phyloP scores from a whole-genome alignment of 495 filamentous ascomycete genomes.

The Lasiosphaeria ovina region DNA sequence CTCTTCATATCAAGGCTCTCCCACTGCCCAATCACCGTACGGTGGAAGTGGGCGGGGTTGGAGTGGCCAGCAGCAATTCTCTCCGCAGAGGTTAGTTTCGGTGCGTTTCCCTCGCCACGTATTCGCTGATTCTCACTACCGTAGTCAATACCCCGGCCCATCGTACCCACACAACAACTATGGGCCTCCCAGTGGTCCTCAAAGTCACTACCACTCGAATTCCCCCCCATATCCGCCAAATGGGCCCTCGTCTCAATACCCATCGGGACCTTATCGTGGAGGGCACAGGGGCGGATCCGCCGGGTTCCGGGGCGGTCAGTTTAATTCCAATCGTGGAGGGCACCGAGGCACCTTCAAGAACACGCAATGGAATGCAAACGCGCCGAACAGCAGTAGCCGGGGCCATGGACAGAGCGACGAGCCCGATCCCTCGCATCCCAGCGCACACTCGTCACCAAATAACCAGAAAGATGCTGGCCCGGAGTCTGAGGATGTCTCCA shows the following conservation, averaged over 20 bases:
- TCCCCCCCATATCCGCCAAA: constrained; percentile 50
- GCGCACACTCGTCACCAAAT: constrained; percentile 46
- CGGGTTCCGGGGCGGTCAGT: constrained; percentile 40
- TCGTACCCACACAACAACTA: constrained; percentile 55
- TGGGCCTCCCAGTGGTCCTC: constrained; percentile 51
- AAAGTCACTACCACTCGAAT: constrained; percentile 40
- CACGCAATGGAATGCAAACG: constrained; percentile 32
- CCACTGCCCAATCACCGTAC: constrained; percentile 65
- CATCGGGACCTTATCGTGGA: constrained; percentile 51
- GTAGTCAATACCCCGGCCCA: constrained; percentile 54
- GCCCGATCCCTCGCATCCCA: constrained; percentile 31
- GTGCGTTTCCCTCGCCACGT: not conserved
- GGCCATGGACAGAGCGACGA: constrained; percentile 26
- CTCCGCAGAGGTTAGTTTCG: constrained; percentile 58
- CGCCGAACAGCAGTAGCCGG: constrained; percentile 16
- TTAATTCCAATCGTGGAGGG: constrained; percentile 33
- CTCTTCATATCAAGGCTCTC: constrained; percentile 65
- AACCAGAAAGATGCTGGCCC: constrained; percentile 33
- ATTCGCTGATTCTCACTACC: constrained; percentile 21
- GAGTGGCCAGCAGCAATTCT: constrained; percentile 53
- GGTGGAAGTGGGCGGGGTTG: constrained; percentile 58
- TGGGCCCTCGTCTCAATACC: constrained; percentile 52
- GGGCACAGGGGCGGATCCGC: constrained; percentile 45
- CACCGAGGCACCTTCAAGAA: constrained; percentile 37
- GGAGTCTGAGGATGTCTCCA: constrained; percentile 26